A percentile compares a stretch with the other conserved stretches of the same genome.
phyloP scores from a whole-genome alignment of 208 protist genomes.

The Trichomonas tenax region DNA sequence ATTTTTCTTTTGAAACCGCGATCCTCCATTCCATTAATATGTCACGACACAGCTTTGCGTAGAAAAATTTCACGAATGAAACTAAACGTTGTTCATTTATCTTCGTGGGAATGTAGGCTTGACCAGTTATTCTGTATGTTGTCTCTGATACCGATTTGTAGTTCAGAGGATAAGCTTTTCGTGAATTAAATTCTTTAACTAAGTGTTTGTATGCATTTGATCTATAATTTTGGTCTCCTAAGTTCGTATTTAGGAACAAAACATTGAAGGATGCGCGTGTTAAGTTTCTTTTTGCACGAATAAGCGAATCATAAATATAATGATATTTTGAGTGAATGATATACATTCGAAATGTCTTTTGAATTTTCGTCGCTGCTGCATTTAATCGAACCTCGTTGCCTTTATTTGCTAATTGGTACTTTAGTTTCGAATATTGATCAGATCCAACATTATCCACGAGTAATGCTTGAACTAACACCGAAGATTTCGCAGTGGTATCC shows the following conservation, averaged over 20 bases:
- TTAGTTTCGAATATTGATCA: not conserved
- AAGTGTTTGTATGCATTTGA: not conserved
- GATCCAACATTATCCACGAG: not conserved
- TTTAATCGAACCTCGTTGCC: not conserved
- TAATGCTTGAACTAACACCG: not conserved
- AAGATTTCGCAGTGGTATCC: not conserved
- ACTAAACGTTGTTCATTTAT: not conserved
- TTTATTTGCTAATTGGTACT: not conserved
- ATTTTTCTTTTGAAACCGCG: not conserved
- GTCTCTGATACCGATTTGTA: not conserved
- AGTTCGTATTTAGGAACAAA: not conserved
- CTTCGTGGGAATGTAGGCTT: not conserved
- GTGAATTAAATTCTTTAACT: not conserved
- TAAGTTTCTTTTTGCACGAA: not conserved
- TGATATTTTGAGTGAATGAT: not conserved
- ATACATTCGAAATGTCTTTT: not conserved
- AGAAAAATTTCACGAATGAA: not conserved
- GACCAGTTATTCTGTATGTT: not conserved
- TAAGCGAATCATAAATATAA: not conserved
- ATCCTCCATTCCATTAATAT: not conserved
- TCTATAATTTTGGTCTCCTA: not conserved
- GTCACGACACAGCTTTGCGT: not conserved
- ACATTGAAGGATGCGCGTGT: not conserved
- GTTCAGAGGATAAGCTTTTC: not conserved
- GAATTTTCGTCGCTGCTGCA: not conserved